A percentile compares a stretch with the other conserved stretches of the same genome.
These are phyloP conservation scores for Flaveria robusta DNA, from an alignment of 129 eudicot genomes.

Conservation along the genomic window DNA sequence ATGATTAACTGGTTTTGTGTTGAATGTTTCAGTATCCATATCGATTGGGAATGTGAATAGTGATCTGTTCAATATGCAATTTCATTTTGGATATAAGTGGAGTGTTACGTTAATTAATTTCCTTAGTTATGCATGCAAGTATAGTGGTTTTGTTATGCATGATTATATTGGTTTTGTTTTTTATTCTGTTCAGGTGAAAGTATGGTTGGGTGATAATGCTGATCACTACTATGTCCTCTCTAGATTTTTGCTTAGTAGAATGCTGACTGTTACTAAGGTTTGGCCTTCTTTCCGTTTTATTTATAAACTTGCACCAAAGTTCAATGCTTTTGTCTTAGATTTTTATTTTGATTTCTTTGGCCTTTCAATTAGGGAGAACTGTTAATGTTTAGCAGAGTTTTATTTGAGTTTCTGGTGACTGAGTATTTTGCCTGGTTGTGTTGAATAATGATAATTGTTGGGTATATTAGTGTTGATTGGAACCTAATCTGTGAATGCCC, in stretches of 20 bases:
- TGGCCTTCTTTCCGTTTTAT: background rate
- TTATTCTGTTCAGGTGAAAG: slow-evolving; percentile 68
- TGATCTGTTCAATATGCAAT: no score
- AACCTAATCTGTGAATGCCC: slow-evolving; percentile 21
- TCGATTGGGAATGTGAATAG: background rate
- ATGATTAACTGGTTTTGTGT: slow-evolving; percentile 5
- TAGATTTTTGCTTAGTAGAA: slow-evolving; percentile 94
- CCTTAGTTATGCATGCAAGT: background rate
- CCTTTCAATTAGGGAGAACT: background rate
- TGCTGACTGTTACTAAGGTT: slow-evolving; percentile 97
- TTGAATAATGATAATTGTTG: slow-evolving; percentile 15
- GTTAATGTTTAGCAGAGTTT: background rate
- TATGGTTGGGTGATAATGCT: slow-evolving; percentile 97
- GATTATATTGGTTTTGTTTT: background rate
- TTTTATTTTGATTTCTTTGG: slow-evolving; percentile 15
- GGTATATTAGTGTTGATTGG: slow-evolving; percentile 3
- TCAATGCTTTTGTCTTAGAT: background rate
- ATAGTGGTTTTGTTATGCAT: no score
- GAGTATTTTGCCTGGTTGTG: slow-evolving; percentile 19
- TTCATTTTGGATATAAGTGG: background rate
- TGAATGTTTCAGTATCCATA: background rate
- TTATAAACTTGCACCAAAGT: slow-evolving; percentile 5
- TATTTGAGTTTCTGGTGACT: background rate
- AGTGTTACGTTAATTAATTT: background rate
- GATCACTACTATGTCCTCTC: slow-evolving; percentile 98